Evolutionary conservation across 306 rosid species (phyloP).

Genomic region (Boehmeria nivea): DNA sequence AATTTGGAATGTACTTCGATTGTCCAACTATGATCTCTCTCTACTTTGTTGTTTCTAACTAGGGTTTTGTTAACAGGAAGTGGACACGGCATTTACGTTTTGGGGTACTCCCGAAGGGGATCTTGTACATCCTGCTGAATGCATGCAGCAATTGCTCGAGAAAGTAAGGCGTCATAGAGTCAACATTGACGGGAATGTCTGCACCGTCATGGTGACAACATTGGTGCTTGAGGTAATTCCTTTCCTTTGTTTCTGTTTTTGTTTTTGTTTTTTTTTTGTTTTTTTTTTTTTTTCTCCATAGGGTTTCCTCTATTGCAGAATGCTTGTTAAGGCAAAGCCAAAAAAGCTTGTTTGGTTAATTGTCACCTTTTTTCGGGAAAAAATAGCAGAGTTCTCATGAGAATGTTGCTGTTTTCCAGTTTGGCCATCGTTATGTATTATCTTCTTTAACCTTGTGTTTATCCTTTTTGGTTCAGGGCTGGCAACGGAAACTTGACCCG

Average conservation of each 20-base stretch:
- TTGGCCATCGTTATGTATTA: not conserved
- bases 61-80: slow-evolving; percentile 61
- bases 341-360: no score
- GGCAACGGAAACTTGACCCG: slow-evolving; percentile 99
- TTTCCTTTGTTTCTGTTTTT: slow-evolving; percentile 6
- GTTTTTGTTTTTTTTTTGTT: no score
- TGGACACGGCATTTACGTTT: slow-evolving; percentile 63
- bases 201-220: slow-evolving; percentile 96
- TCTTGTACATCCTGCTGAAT: slow-evolving; percentile 90
- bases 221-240: slow-evolving; percentile 79
- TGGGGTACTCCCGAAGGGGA: slow-evolving; percentile 99
- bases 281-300: no score
- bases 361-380: not conserved
- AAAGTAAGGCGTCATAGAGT: slow-evolving; percentile 93
- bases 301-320: no score
- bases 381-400: not conserved
- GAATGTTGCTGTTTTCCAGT: no score
- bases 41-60: not conserved
- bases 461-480: slow-evolving; percentile 52
- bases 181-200: slow-evolving; percentile 94
- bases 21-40: not conserved
- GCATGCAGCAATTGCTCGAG: slow-evolving; percentile 97
- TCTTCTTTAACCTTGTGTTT: not conserved
- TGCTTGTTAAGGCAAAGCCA: no score
- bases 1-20: not conserved